Evolutionary conservation across 225 moss, liverwort and hornwort genomes (phyloP).

Genomic region (Pleurozium schreberi): DNA sequence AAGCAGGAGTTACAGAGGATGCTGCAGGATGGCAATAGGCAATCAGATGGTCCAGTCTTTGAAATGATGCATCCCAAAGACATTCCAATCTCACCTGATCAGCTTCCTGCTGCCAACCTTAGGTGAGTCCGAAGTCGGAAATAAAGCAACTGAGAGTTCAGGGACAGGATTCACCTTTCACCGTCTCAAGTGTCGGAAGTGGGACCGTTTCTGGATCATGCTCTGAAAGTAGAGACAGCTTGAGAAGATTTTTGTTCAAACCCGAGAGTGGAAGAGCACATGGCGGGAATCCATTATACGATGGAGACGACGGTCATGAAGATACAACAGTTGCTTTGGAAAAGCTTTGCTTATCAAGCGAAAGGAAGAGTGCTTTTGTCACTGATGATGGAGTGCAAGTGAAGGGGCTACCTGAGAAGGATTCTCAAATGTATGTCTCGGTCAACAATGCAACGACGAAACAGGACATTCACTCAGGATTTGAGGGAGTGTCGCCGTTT

Average conservation of each 20-base stretch:
- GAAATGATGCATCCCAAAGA: constrained; percentile 8
- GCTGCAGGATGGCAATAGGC: constrained; percentile 39
- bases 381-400: constrained; percentile 15
- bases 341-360: neutral
- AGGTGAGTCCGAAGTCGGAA: constrained; percentile 8
- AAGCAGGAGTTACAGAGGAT: constrained; percentile 64
- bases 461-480: neutral
- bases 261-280: neutral
- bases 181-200: neutral
- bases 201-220: constrained; percentile 17
- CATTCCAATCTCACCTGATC: constrained; percentile 8
- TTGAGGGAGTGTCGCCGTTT: constrained; percentile 13
- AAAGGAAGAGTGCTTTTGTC: constrained; percentile 13
- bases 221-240: constrained; percentile 19
- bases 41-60: constrained; percentile 7
- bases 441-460: neutral
- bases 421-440: neutral
- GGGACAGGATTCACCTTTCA: neutral
- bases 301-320: neutral
- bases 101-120: constrained; percentile 10
- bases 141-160: neutral
- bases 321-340: neutral
- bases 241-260: constrained; percentile 44
- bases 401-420: neutral
- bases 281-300: neutral